Evolutionary conservation across 2,329 filamentous ascomycete genomes (phyloP).

Genomic region (Fusarium tuaranense): DNA sequence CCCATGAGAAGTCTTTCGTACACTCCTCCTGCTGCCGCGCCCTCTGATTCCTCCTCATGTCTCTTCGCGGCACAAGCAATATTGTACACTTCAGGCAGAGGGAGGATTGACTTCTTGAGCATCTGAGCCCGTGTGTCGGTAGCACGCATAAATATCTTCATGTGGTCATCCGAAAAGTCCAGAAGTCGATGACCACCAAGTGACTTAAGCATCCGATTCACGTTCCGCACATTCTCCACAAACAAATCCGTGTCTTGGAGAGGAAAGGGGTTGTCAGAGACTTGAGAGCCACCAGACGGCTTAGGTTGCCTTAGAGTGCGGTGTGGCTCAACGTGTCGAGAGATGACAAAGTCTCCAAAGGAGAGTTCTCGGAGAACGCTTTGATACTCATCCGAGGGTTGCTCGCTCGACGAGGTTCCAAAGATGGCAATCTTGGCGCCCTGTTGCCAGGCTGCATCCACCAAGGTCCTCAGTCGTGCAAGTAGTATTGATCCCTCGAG

Average conservation of each 20-base stretch:
- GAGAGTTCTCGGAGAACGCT: conserved; percentile 54
- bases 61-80: conserved; percentile 50
- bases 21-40: conserved; percentile 42
- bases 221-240: conserved; percentile 60
- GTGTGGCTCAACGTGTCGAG: conserved; percentile 47
- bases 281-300: conserved; percentile 35
- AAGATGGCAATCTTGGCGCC: conserved; percentile 82
- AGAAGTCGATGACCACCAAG: conserved; percentile 46
- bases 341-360: conserved; percentile 55
- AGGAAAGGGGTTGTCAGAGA: conserved; percentile 36
- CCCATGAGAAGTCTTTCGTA: conserved; percentile 49
- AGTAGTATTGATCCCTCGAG: conserved; percentile 77
- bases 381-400: conserved; percentile 58
- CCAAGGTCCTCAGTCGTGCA: conserved; percentile 74
- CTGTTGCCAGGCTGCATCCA: conserved; percentile 77
- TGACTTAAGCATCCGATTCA: conserved; percentile 59
- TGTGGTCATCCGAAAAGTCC: conserved; percentile 39
- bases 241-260: conserved; percentile 55
- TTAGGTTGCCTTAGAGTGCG: conserved; percentile 44
- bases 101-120: conserved; percentile 51
- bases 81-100: conserved; percentile 54
- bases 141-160: conserved; percentile 44
- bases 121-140: conserved; percentile 44
- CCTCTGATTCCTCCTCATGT: conserved; percentile 35
- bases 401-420: conserved; percentile 76